Percentiles rank a stretch among this genome's conserved stretches.
Evolutionary conservation across 2,329 filamentous ascomycete genomes (phyloP).

Genomic region (Sporothrix variecibatus): DNA sequence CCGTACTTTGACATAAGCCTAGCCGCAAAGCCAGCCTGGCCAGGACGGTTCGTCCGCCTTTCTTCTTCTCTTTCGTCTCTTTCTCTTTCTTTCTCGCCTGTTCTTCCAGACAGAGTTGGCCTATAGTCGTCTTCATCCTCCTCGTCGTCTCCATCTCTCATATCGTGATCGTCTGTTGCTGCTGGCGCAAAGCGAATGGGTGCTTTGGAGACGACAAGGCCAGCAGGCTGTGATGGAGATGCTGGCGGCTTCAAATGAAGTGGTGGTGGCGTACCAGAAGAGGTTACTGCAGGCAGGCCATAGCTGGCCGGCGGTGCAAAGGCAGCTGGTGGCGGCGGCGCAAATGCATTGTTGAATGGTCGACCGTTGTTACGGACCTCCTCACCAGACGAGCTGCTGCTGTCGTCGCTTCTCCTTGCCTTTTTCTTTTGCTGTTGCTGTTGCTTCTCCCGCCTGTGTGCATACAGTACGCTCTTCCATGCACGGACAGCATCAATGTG

Average conservation of each 20-base stretch:
- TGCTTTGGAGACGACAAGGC: constrained; percentile 72
- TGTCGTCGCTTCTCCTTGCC: constrained; percentile 47
- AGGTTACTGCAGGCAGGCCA: background rate
- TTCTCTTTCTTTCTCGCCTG: background rate
- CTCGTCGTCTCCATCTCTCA: constrained; percentile 32
- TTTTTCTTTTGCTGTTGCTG: constrained; percentile 41
- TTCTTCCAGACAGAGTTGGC: constrained; percentile 36
- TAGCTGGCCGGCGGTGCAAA: constrained; percentile 53
- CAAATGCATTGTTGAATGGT: constrained; percentile 45
- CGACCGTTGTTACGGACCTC: constrained; percentile 35
- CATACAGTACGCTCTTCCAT: constrained; percentile 82
- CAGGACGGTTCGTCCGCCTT: constrained; percentile 64
- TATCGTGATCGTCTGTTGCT: constrained; percentile 38
- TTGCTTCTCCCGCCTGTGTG: constrained; percentile 59
- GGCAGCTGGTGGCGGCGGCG: constrained; percentile 43
- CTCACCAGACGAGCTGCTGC: background rate
- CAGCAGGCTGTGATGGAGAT: constrained; percentile 32
- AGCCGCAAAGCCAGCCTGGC: constrained; percentile 81
- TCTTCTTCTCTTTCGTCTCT: background rate
- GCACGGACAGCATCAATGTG: constrained; percentile 76
- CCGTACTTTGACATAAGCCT: constrained; percentile 92
- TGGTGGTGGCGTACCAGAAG: background rate
- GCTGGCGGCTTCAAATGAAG: background rate
- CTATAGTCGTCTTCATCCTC: constrained; percentile 29
- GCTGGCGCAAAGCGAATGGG: constrained; percentile 68